phyloP scores from a whole-genome alignment of 345 rosid genomes.

The Aurinia saxatilis region DNA sequence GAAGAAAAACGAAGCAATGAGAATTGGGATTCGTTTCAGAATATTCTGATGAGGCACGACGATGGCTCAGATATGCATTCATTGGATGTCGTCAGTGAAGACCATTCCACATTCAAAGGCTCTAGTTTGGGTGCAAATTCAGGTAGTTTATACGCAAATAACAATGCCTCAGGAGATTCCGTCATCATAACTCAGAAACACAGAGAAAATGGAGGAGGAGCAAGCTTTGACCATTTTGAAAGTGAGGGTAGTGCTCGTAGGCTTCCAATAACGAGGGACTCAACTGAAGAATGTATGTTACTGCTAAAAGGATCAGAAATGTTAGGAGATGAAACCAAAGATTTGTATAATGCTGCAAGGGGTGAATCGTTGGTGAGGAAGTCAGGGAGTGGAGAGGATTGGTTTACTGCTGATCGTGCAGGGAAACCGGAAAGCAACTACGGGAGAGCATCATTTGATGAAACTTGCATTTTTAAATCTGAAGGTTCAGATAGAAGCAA shows the following conservation, averaged over 20 bases:
- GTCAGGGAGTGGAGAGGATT: constrained; percentile 56
- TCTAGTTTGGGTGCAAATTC: constrained; percentile 29
- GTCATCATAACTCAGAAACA: constrained; percentile 32
- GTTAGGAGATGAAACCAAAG: constrained; percentile 30
- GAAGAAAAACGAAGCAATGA: constrained; percentile 38
- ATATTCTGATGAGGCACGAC: constrained; percentile 48
- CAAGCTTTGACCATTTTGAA: constrained; percentile 34
- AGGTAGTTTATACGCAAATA: constrained; percentile 26
- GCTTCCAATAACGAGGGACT: constrained; percentile 44
- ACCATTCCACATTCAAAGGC: constrained; percentile 26
- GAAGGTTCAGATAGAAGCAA: constrained; percentile 32
- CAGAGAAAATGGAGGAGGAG: constrained; percentile 30
- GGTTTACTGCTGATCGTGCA: constrained; percentile 37
- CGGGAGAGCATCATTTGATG: constrained; percentile 37
- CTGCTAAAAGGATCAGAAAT: constrained; percentile 38
- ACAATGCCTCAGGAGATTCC: constrained; percentile 36
- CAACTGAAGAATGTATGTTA: constrained; percentile 42
- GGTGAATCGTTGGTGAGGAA: constrained; percentile 35
- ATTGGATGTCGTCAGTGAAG: constrained; percentile 24
- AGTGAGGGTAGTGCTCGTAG: constrained; percentile 36
- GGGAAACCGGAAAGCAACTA: constrained; percentile 29
- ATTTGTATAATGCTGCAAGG: constrained; percentile 24
- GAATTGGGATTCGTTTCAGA: constrained; percentile 72
- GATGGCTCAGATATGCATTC: constrained; percentile 25
- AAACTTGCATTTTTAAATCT: constrained; percentile 21